Evolutionary conservation across 768 basidiomycete genomes (phyloP).

Genomic region (Brasilioporus rufonigricans): DNA sequence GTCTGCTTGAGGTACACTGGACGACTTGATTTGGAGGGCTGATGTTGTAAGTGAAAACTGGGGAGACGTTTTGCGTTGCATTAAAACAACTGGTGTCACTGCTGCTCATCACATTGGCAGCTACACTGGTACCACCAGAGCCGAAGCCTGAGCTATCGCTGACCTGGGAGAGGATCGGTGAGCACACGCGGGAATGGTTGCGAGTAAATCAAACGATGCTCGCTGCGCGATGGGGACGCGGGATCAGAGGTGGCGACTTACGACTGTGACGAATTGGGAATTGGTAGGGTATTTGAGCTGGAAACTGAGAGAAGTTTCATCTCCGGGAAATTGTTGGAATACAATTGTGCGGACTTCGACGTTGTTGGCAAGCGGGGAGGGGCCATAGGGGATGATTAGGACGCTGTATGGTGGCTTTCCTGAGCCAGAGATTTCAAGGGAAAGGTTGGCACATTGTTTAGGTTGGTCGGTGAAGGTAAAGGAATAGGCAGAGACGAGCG

Average conservation of each 20-base stretch:
- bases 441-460: constrained; percentile 64
- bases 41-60: constrained; percentile 59
- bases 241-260: no score
- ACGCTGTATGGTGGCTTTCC: constrained; percentile 67
- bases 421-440: constrained; percentile 55
- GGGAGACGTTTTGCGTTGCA: constrained; percentile 42
- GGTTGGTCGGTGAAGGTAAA: constrained; percentile 48
- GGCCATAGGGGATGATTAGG: constrained; percentile 66
- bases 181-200: not conserved
- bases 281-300: constrained; percentile 61
- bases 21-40: constrained; percentile 61
- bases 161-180: constrained; percentile 40
- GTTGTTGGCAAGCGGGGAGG: constrained; percentile 57
- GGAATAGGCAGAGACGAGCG: constrained; percentile 38
- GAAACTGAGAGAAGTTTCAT: constrained; percentile 44
- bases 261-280: constrained; percentile 76
- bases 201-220: not conserved
- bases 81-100: constrained; percentile 62
- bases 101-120: constrained; percentile 52
- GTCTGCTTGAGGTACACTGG: constrained; percentile 59
- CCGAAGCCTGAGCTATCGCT: constrained; percentile 63
- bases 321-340: constrained; percentile 49
- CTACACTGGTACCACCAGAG: constrained; percentile 71
- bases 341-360: constrained; percentile 63
- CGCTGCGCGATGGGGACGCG: not conserved